Evolutionary conservation across 78 protist species (phyloP), one percentile per base, ranked within the genome.

Genomic region (Planoprotostelium fungivorum): DNA sequence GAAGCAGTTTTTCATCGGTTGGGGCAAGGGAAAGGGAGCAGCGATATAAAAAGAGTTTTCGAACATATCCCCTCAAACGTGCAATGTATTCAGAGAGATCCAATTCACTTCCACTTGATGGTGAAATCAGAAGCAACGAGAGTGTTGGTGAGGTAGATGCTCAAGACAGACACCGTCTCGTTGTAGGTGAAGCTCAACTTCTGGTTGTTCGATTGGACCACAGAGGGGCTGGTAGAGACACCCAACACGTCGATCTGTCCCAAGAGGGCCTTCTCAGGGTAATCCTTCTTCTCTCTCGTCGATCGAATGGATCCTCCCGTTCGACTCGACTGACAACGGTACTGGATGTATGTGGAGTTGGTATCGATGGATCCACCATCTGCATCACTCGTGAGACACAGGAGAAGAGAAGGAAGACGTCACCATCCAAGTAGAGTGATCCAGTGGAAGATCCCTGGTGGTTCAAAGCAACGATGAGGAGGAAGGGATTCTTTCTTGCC

Each of bases 341-440:
- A 51, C 16, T 51, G 16, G 73, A 16, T 51, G 73, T 51, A 51
- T 16, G 73, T 16, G 16, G 5, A 5, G 5, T 51, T 51, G 73
- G 16, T 16, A 51, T 51, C 73, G 16, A 51, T 16, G 16, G 73
- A 51, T 16, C 5, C 73, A 51, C 73, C 73, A 51, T 51, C 73
- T 51, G 73, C 73, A 51, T 51, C 31, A 51, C n/a, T 51, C 73
- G 16, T 51, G 31, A 51, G 73, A 51, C 5, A 5, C 73, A 51
- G 5, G 31, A 51, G 31, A 16, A 51, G 73, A 25, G 16, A 51
- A 51, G 5, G 73, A 51, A 51, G 73, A 51, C 16, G 31, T 51
- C 92, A 84, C 90, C 94, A 38, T 92, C 94, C 0, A 92, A 38
- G 25, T 29, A 92, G 28, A 92, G 51, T 38, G 63, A 83, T 36